Evolutionary conservation across 2,329 filamentous ascomycete species (phyloP), one percentile per base, ranked within the genome.

Genomic region (Ophiostoma ulmi): DNA sequence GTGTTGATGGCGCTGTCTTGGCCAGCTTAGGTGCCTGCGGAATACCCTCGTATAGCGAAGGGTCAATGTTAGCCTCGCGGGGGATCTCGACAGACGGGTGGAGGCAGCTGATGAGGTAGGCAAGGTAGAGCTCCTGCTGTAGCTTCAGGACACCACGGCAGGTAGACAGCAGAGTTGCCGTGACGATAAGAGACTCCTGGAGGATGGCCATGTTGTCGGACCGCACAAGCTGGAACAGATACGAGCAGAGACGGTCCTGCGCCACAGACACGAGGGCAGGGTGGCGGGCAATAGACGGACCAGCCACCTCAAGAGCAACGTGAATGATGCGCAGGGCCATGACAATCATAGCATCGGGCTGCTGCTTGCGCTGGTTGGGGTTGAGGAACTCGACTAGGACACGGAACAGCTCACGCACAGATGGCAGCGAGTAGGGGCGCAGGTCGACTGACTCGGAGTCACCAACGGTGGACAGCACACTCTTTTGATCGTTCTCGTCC

Each of bases 311-410:
- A 31, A 99, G 86, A 1, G 95, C 95, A 64, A 99, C 95, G 78
- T 99, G 95, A 70, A 99, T 95, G 74, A 99, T 98, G 63, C 95
- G 89, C 74, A 99, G 82, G 22, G 95, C 95, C 94, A 99, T 99
- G 58, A 99, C 93, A 75, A 94, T 88, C 90, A 98, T 95, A 0
- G 92, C 90, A 77, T 99, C 95, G 2, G 93, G 96, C 79, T 97
- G 92, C 78, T 97, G 92, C 75, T 94, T 92, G 69, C 88, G 90
- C 79, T 98, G 94, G 77, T 97, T 92, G 1, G 96, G 95, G 77
- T 99, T 93, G 36, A 99, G 82, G 20, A 99, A 89, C 78, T 97
- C 94, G 64, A 98, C 94, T 36, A 99, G 83, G 61, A 98, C 95
- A 69, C 95, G 86, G 78, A 99, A 97, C 0, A 99, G 86, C 78